These are phyloP conservation scores for Tremella fuciformis DNA, from an alignment of 768 basidiomycete species.

Conservation along the genomic window DNA sequence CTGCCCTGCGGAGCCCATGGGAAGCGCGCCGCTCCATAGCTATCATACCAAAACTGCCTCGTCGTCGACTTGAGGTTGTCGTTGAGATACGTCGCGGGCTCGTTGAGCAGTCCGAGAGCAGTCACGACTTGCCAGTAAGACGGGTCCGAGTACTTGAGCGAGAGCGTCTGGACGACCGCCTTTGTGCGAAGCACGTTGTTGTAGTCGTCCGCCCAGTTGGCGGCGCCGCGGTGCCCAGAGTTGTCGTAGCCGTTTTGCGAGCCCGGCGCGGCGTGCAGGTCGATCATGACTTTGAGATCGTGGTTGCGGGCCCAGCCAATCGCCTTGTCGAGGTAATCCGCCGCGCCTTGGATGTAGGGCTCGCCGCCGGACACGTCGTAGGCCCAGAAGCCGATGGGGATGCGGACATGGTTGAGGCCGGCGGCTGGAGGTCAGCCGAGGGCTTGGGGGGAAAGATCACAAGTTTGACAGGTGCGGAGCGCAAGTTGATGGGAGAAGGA, in stretches of 20 bases:
- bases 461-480: no score
- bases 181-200: constrained; percentile 45
- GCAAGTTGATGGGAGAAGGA: neutral
- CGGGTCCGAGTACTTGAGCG: constrained; percentile 44
- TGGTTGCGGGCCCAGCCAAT: constrained; percentile 49
- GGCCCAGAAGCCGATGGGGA: constrained; percentile 50
- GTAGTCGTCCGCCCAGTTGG: constrained; percentile 36
- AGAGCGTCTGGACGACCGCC: constrained; percentile 33
- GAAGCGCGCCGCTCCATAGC: constrained; percentile 48
- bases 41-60: constrained; percentile 47
- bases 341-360: constrained; percentile 48
- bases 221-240: constrained; percentile 40
- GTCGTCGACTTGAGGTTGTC: constrained; percentile 33
- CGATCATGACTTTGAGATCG: constrained; percentile 48
- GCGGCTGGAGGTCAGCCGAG: constrained; percentile 14
- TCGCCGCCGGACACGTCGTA: constrained; percentile 46
- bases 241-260: constrained; percentile 50
- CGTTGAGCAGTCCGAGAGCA: constrained; percentile 48
- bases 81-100: constrained; percentile 45
- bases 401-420: constrained; percentile 47
- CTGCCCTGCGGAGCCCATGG: constrained; percentile 38
- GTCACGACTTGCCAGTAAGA: constrained; percentile 49
- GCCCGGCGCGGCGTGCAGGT: constrained; percentile 50
- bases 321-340: constrained; percentile 48
- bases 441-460: no score